These are phyloP conservation scores for Trifolium pratense DNA, from an alignment of 306 rosid genomes.

Conservation along the genomic window DNA sequence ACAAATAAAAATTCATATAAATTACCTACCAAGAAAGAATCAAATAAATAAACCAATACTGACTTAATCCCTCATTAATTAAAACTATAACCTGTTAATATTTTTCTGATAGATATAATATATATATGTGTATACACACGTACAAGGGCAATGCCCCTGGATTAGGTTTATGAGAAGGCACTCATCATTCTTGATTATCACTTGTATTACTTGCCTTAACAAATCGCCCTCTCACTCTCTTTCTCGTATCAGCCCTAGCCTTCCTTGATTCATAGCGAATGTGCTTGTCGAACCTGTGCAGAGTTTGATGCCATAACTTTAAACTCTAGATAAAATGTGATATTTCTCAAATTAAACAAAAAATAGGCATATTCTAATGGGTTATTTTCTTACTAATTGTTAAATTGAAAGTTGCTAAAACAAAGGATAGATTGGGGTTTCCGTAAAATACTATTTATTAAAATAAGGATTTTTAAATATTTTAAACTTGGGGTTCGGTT, in stretches of 20 bases:
- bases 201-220: slow-evolving; percentile 46
- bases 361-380: neutral
- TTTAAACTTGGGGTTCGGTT: neutral
- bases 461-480: neutral
- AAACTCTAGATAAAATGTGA: neutral
- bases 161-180: slow-evolving; percentile 23
- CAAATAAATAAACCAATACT: slow-evolving; percentile 30
- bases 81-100: slow-evolving; percentile 32
- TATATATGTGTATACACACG: slow-evolving; percentile 23
- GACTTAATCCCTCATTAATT: neutral
- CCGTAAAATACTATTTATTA: neutral
- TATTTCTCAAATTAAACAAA: neutral
- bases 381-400: neutral
- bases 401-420: neutral
- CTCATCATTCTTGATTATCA: slow-evolving; percentile 30
- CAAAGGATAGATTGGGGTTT: neutral
- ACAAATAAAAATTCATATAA: neutral
- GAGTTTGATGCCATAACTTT: neutral
- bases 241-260: slow-evolving; percentile 56
- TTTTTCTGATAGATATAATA: slow-evolving; percentile 13
- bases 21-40: slow-evolving; percentile 30
- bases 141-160: slow-evolving; percentile 12
- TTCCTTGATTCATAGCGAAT: slow-evolving; percentile 61
- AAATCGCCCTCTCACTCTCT: slow-evolving; percentile 56
- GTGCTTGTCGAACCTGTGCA: slow-evolving; percentile 52